Evolutionary conservation across 2,329 filamentous ascomycete species (phyloP), one percentile per base, ranked within the genome.

Genomic region (Nemania serpens): DNA sequence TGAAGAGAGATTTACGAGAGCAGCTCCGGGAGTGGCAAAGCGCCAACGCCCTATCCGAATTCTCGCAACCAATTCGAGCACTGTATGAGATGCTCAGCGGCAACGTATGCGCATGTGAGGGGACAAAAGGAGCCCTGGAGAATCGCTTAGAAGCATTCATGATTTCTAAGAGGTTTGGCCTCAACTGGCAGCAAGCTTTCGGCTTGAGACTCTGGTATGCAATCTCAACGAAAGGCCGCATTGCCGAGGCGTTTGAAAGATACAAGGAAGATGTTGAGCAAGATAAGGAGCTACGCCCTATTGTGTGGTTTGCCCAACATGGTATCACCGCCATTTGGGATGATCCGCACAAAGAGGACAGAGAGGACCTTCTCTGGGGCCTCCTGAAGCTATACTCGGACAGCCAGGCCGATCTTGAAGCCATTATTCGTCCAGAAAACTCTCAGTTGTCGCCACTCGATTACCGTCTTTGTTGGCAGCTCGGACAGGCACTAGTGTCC

Each of bases 101-200:
- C 39, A 95, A 97, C 66, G 88, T 91, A n/a, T 89, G 91, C 65
- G 85, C 88, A 29, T 93, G 91, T 61, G 86, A 93, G 67, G 95
- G 94, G 11, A 88, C 90, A 71, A 89, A 87, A 66, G 82, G 81
- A 2, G 88, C 91, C 1, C 78, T 89, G 9, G 95, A 98, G 75
- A 91, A 98, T 75, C 88, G 90, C 46, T 84, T 89, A 41, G 84
- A 88, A 13, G 89, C 89, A 0, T 97, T 99, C 72, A 83, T 88
- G 55, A 91, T 99, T 66, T 91, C 92, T 1, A 84, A 90, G 69
- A 88, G 88, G 48, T 99, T 97, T 73, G 87, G 87, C 4, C 81
- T 99, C 37, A 91, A 96, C 73, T 99, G 95, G 95, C 88, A 91
- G 74, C 93, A 96, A 72, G 89, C 93, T 0, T 97, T 99, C 75